These are phyloP conservation scores for Penicillium cinerascens DNA, from an alignment of 495 filamentous ascomycete genomes.

Conservation along the genomic window DNA sequence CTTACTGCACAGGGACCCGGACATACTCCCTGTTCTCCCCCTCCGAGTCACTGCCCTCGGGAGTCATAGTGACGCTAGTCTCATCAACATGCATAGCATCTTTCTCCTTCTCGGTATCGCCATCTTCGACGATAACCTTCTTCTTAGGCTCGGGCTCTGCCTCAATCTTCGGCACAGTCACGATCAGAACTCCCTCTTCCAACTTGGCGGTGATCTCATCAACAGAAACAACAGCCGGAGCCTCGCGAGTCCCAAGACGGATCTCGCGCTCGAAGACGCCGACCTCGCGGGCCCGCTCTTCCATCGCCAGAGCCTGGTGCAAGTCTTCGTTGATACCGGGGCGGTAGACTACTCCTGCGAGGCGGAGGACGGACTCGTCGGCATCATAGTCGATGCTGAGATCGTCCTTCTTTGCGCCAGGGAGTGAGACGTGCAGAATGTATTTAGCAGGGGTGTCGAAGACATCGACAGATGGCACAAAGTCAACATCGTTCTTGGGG, in stretches of 20 bases:
- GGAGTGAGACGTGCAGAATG: slow-evolving; percentile 67
- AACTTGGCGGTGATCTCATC: slow-evolving; percentile 68
- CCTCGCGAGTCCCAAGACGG: slow-evolving; percentile 49
- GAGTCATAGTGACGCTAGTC: slow-evolving; percentile 16
- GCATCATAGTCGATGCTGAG: slow-evolving; percentile 71
- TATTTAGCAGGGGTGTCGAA: slow-evolving; percentile 64
- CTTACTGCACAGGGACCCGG: slow-evolving; percentile 26
- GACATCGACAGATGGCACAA: slow-evolving; percentile 64
- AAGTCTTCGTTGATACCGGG: slow-evolving; percentile 66
- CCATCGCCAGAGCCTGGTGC: slow-evolving; percentile 58
- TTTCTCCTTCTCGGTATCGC: slow-evolving; percentile 17
- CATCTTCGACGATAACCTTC: slow-evolving; percentile 23
- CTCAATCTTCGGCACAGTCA: slow-evolving; percentile 69
- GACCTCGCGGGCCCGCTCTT: slow-evolving; percentile 58
- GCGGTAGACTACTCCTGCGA: slow-evolving; percentile 69
- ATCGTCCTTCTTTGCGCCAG: slow-evolving; percentile 75
- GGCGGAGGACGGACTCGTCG: slow-evolving; percentile 57
- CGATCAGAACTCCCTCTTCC: slow-evolving; percentile 63
- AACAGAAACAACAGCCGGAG: slow-evolving; percentile 59
- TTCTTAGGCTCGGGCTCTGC: slow-evolving; percentile 21
- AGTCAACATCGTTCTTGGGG: slow-evolving; percentile 42
- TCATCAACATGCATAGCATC: slow-evolving; percentile 18
- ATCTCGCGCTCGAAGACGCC: slow-evolving; percentile 73
- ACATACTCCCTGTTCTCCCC: slow-evolving; percentile 30
- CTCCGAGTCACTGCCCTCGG: slow-evolving; percentile 19